phyloP scores from a whole-genome alignment of 2,329 filamentous ascomycete genomes.

The Penicillium sp. region DNA sequence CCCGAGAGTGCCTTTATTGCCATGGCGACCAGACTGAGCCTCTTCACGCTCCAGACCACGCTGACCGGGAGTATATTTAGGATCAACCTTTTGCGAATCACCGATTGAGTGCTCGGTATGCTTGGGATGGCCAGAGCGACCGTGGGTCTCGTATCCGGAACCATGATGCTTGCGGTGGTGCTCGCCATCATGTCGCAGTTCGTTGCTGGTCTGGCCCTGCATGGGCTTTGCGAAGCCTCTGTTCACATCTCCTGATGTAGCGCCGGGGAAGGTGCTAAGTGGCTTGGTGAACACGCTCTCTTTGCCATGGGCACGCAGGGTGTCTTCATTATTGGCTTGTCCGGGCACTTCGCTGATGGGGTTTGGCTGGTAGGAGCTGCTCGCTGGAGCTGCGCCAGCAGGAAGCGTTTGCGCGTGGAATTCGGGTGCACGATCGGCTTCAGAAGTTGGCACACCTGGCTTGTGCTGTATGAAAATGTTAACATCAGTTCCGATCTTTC shows the following conservation, averaged over 20 bases:
- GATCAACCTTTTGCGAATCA: constrained; percentile 17
- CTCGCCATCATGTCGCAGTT: constrained; percentile 46
- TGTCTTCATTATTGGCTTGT: constrained; percentile 38
- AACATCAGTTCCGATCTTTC: not conserved
- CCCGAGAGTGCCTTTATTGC: constrained; percentile 27
- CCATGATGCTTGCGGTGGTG: constrained; percentile 40
- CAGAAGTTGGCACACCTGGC: constrained; percentile 56
- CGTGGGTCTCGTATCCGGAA: constrained; percentile 43
- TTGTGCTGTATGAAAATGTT: constrained; percentile 52
- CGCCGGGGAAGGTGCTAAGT: constrained; percentile 46
- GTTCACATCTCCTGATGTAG: constrained; percentile 53
- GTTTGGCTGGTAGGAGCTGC: constrained; percentile 48
- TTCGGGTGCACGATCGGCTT: constrained; percentile 55
- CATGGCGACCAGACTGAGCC: constrained; percentile 17
- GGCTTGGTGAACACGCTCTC: constrained; percentile 41
- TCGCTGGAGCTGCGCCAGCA: constrained; percentile 59
- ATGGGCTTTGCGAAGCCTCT: constrained; percentile 51
- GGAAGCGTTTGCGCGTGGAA: constrained; percentile 61
- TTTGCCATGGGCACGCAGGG: constrained; percentile 39
- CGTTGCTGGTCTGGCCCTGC: constrained; percentile 46
- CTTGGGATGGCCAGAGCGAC: constrained; percentile 23
- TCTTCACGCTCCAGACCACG: constrained; percentile 28
- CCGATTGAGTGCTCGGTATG: not conserved
- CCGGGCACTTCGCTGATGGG: constrained; percentile 31
- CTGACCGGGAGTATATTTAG: constrained; percentile 24